These are phyloP conservation scores for Ensete glaucum DNA, from an alignment of 176 grass and related monocot species.

Conservation along the genomic window DNA sequence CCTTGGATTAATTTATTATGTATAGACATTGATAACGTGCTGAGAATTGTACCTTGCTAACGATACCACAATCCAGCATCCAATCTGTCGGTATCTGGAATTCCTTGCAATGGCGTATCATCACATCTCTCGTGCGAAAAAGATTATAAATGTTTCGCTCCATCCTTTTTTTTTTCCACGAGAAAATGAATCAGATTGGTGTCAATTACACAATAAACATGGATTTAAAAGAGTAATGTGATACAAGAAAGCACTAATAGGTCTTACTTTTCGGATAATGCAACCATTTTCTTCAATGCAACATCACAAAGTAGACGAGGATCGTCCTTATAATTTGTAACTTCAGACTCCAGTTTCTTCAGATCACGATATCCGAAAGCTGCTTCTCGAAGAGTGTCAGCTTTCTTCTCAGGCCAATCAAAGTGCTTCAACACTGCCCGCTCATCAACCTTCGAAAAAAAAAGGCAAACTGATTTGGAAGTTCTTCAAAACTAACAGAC, in stretches of 20 bases:
- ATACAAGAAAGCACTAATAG: not conserved
- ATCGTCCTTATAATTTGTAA: conserved; percentile 84
- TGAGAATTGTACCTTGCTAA: conserved; percentile 65
- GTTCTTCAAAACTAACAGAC: not conserved
- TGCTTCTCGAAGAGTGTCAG: conserved; percentile 83
- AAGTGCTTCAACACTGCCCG: conserved; percentile 97
- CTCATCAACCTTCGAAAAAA: conserved; percentile 70
- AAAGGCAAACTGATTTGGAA: not conserved
- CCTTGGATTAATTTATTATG: not conserved
- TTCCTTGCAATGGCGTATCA: conserved; percentile 71
- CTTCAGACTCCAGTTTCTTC: conserved; percentile 83
- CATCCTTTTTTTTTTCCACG: conserved; percentile 41
- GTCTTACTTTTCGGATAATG: conserved; percentile 82
- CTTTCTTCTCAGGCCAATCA: conserved; percentile 97
- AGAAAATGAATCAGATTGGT: not conserved
- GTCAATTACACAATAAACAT: not conserved
- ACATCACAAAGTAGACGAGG: conserved; percentile 69
- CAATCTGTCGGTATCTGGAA: conserved; percentile 93
- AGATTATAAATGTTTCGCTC: conserved; percentile 76
- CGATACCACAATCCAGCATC: conserved; percentile 85
- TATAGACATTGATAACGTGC: not conserved
- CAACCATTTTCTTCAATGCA: conserved; percentile 87
- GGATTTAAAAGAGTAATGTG: not conserved
- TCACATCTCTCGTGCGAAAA: conserved; percentile 74
- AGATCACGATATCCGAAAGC: conserved; percentile 91